Conservation (phyloP, 2,329 filamentous ascomycete species). For the Arthrobotrys sinensis region DNA sequence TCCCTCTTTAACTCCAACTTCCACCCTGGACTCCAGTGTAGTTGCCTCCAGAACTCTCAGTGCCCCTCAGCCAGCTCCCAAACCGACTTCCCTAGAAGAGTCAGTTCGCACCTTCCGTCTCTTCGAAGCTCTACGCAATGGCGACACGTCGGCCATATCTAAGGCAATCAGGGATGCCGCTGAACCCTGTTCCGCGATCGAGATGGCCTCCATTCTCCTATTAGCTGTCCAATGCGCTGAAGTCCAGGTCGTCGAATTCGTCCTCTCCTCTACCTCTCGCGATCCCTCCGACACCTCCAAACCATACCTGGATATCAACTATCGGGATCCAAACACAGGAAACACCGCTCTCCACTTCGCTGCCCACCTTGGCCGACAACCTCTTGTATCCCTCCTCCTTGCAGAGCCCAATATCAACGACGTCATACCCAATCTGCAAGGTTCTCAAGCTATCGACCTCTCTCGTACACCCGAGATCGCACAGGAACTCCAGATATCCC, state of each 20-base stretch:
- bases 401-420: constrained; percentile 90
- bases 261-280: constrained; percentile 77
- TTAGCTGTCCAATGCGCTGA: constrained; percentile 97
- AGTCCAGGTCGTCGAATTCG: constrained; percentile 90
- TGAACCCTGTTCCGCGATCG: constrained; percentile 66
- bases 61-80: background rate
- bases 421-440: constrained; percentile 84
- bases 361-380: constrained; percentile 82
- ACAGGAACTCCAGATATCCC: constrained; percentile 90
- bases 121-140: constrained; percentile 90
- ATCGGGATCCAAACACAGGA: constrained; percentile 85
- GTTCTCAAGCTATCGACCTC: constrained; percentile 87
- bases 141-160: constrained; percentile 90
- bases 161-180: constrained; percentile 81
- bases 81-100: constrained; percentile 78
- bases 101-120: constrained; percentile 94
- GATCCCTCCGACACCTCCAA: constrained; percentile 70
- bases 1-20: constrained; percentile 27
- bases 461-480: constrained; percentile 95
- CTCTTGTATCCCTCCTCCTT: constrained; percentile 86
- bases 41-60: constrained; percentile 16
- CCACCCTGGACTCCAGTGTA: constrained; percentile 21
- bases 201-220: constrained; percentile 85
- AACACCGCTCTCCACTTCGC: constrained; percentile 94
- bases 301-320: constrained; percentile 82